Conservation (phyloP, 2,329 filamentous ascomycete genomes). For the Ophiosphaerella korrae region DNA sequence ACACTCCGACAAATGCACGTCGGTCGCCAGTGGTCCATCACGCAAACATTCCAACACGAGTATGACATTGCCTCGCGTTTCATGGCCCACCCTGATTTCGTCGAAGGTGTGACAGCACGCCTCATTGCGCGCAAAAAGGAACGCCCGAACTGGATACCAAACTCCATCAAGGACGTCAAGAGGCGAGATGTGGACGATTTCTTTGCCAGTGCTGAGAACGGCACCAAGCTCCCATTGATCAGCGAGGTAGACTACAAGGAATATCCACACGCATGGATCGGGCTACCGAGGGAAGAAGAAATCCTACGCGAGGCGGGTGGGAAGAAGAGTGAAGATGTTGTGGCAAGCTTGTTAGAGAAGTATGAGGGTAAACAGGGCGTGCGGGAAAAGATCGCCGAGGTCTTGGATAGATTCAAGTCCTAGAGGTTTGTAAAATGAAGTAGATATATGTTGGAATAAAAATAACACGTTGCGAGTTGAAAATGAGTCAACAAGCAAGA, state of each 20-base stretch:
- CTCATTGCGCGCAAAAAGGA: slow-evolving; percentile 72
- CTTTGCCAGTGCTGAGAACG: slow-evolving; percentile 54
- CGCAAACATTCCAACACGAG: slow-evolving; percentile 83
- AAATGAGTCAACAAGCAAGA: no score
- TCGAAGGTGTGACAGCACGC: slow-evolving; percentile 83
- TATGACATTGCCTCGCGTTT: slow-evolving; percentile 83
- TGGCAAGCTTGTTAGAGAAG: slow-evolving; percentile 47
- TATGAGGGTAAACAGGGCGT: slow-evolving; percentile 54
- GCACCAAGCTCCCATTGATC: slow-evolving; percentile 63
- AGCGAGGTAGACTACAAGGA: slow-evolving; percentile 65
- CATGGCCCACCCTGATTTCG: slow-evolving; percentile 91
- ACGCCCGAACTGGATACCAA: slow-evolving; percentile 76
- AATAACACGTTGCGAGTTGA: no score
- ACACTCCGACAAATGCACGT: slow-evolving; percentile 81
- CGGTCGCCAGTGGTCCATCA: slow-evolving; percentile 77
- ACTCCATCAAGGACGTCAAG: slow-evolving; percentile 70
- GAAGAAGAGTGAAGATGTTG: slow-evolving; percentile 43
- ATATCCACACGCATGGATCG: slow-evolving; percentile 75
- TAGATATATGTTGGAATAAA: no score
- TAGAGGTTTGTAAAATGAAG: no score
- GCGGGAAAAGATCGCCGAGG: slow-evolving; percentile 65
- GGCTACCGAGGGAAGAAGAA: slow-evolving; percentile 73
- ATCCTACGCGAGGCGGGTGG: slow-evolving; percentile 53
- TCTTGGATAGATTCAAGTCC: slow-evolving; percentile 54
- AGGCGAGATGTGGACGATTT: slow-evolving; percentile 68